Conservation (phyloP, 1,284 basidiomycete genomes). For the Apiotrichum laibachii region DNA sequence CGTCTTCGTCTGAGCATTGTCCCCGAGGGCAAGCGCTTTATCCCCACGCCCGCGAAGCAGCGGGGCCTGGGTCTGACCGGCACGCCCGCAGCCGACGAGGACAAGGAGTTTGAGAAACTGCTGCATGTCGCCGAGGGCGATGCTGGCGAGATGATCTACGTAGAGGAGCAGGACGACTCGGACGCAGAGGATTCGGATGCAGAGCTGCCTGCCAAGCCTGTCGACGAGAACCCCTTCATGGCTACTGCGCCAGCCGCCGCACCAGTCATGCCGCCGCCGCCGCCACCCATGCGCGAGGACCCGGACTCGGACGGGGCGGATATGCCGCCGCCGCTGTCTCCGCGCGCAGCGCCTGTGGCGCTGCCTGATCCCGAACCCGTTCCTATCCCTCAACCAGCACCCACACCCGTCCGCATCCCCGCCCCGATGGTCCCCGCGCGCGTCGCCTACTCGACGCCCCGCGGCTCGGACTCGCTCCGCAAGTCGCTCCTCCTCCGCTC, state of each 20-base stretch:
- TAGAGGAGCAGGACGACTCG: constrained; percentile 33
- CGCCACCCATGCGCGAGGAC: background rate
- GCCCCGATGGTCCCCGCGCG: constrained; percentile 24
- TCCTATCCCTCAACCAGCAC: background rate
- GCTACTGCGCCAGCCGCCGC: constrained; percentile 30
- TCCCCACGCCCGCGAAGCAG: constrained; percentile 37
- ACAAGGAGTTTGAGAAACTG: constrained; percentile 16
- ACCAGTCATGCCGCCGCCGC: background rate
- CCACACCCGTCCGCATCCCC: background rate
- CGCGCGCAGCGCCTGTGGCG: background rate
- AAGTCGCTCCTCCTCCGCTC: constrained; percentile 44
- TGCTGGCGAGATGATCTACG: constrained; percentile 43
- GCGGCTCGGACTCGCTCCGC: constrained; percentile 35
- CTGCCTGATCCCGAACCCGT: constrained; percentile 1
- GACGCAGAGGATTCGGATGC: constrained; percentile 3
- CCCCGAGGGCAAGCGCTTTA: constrained; percentile 39
- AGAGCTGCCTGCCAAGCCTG: background rate
- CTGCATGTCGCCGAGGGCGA: constrained; percentile 38
- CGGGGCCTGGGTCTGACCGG: background rate
- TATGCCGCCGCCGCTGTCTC: background rate
- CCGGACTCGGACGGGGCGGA: constrained; percentile 3
- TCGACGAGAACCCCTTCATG: constrained; percentile 30
- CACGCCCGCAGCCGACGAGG: constrained; percentile 10
- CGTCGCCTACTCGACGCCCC: constrained; percentile 36
- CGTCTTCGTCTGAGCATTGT: constrained; percentile 44